phyloP scores from a whole-genome alignment of 2,329 filamentous ascomycete genomes.

The Neofusicoccum laricinum region DNA sequence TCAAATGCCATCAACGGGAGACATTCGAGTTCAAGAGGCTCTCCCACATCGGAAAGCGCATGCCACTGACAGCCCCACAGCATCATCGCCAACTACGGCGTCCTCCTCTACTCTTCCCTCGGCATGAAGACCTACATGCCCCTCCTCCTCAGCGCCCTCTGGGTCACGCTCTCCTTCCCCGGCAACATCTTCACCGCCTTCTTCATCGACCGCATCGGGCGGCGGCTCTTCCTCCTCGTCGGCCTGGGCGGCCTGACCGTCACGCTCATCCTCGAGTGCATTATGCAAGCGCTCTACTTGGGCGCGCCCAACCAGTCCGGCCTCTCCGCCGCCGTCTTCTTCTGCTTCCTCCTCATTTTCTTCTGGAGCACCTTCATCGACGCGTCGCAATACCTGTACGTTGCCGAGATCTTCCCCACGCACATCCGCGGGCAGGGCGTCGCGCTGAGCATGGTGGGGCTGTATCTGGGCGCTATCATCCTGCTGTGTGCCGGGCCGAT shows the following conservation, averaged over 20 bases:
- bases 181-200: conserved; percentile 26
- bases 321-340: conserved; percentile 24
- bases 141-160: conserved; percentile 24
- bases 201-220: conserved; percentile 23
- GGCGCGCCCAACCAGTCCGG: conserved; percentile 22
- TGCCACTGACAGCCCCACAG: neutral
- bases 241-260: conserved; percentile 19
- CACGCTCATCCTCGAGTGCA: conserved; percentile 19
- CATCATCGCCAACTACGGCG: conserved; percentile 24
- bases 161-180: conserved; percentile 24
- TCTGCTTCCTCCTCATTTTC: conserved; percentile 27
- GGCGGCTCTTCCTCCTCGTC: conserved; percentile 23
- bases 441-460: conserved; percentile 20
- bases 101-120: conserved; percentile 24
- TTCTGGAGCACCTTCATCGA: conserved; percentile 27
- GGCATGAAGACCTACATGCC: conserved; percentile 22
- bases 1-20: no score
- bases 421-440: conserved; percentile 24
- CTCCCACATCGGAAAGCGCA: no score
- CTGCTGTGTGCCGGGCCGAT: conserved; percentile 32
- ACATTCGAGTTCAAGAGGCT: no score
- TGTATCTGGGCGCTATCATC: conserved; percentile 31
- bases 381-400: conserved; percentile 24
- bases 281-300: conserved; percentile 22
- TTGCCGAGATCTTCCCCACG: conserved; percentile 27